A percentile compares a stretch with the other conserved stretches of the same genome.
Evolutionary conservation across 2,329 filamentous ascomycete species (phyloP).

Genomic region (Oidium heveae): DNA sequence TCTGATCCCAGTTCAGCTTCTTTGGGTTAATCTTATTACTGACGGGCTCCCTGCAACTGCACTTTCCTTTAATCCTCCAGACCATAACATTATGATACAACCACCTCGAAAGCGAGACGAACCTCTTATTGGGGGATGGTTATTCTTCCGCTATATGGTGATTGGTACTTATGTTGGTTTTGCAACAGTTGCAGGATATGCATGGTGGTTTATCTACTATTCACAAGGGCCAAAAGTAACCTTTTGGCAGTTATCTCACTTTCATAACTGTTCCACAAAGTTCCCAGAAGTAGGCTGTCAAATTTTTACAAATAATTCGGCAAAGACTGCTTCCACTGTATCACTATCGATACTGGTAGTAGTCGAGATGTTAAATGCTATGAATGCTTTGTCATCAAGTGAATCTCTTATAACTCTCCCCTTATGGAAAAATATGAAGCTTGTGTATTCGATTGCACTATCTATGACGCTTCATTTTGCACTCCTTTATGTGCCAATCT

Average conservation of each 20-base stretch:
- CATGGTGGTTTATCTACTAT: slow-evolving; percentile 99
- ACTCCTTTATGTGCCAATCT: slow-evolving; percentile 71
- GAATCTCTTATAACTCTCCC: slow-evolving; percentile 83
- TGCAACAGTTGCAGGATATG: slow-evolving; percentile 87
- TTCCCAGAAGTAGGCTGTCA: slow-evolving; percentile 78
- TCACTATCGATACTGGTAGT: slow-evolving; percentile 82
- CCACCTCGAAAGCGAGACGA: slow-evolving; percentile 82
- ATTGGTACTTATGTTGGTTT: slow-evolving; percentile 87
- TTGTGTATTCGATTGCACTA: slow-evolving; percentile 78
- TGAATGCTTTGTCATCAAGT: slow-evolving; percentile 90
- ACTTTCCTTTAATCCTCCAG: slow-evolving; percentile 93
- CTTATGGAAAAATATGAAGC: slow-evolving; percentile 96
- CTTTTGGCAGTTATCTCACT: slow-evolving; percentile 73
- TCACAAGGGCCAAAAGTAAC: slow-evolving; percentile 67
- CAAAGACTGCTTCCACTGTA: slow-evolving; percentile 76
- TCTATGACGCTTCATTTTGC: slow-evolving; percentile 92
- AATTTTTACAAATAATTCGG: slow-evolving; percentile 71
- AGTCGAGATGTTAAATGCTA: slow-evolving; percentile 98
- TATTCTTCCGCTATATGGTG: slow-evolving; percentile 93
- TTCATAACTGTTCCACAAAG: slow-evolving; percentile 70
- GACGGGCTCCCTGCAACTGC: slow-evolving; percentile 92
- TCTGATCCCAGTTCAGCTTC: slow-evolving; percentile 82
- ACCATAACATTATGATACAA: slow-evolving; percentile 92
- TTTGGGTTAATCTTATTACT: slow-evolving; percentile 97
- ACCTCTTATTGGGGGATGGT: slow-evolving; percentile 74